phyloP scores from a whole-genome alignment of 257 asterid species.

The Solanum commersonii region DNA sequence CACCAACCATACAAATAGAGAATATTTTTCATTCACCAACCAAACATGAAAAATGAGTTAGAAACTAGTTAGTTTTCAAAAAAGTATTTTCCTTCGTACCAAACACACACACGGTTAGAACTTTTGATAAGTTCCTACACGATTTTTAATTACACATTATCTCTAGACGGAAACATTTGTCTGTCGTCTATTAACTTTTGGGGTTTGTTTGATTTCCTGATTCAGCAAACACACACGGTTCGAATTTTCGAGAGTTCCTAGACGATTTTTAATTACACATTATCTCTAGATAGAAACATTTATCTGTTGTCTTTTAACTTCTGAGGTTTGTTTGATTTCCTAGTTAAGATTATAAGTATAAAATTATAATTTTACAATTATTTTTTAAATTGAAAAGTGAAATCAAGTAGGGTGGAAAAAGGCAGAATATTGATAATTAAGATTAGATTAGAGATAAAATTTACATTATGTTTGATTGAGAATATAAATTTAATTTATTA shows the following conservation, averaged over 20 bases:
- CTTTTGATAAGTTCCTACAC: not conserved
- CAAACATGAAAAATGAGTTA: not conserved
- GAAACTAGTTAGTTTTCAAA: not conserved
- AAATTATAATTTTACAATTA: too few relatives aligned
- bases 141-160: not conserved
- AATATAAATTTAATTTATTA: too few relatives aligned
- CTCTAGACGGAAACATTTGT: not conserved
- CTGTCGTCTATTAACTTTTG: not conserved
- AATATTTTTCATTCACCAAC: not conserved
- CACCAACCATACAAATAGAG: not conserved
- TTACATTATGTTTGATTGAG: too few relatives aligned
- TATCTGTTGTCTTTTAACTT: not conserved
- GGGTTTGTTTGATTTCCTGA: too few relatives aligned
- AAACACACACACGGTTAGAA: not conserved
- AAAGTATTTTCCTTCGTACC: not conserved
- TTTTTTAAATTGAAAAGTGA: not conserved
- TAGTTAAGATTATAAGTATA: too few relatives aligned
- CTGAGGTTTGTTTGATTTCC: not conserved
- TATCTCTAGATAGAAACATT: not conserved
- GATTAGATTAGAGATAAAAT: not conserved
- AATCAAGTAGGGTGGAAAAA: not conserved
- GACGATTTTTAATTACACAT: not conserved
- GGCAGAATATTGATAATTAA: not conserved
- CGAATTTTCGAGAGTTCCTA: not conserved
- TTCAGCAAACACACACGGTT: too few relatives aligned